These are phyloP conservation scores for Penicillium canariense DNA, from an alignment of 495 filamentous ascomycete genomes.

Conservation along the genomic window DNA sequence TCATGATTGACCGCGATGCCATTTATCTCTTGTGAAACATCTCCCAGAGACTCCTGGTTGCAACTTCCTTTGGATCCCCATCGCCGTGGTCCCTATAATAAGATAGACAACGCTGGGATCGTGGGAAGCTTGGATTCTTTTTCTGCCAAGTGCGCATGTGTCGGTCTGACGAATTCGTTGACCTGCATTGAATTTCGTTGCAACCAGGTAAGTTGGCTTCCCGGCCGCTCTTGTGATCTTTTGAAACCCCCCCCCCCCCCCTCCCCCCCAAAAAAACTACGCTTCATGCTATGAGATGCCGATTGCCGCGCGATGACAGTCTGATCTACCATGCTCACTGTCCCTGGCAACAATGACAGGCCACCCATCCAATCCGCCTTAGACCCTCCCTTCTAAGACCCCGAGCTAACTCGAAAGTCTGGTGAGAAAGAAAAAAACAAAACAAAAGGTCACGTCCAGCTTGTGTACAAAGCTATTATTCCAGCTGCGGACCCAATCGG, in stretches of 20 bases:
- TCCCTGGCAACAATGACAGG: background rate
- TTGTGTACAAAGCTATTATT: conserved; percentile 1
- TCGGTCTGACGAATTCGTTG: conserved; percentile 20
- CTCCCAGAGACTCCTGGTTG: background rate
- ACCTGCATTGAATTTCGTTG: conserved; percentile 9
- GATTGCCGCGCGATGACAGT: background rate
- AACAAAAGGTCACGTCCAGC: background rate
- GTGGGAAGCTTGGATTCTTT: conserved; percentile 1
- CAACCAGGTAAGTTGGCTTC: conserved; percentile 13
- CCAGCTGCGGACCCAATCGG: conserved; percentile 14
- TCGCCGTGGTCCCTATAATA: conserved; percentile 12
- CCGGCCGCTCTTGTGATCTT: conserved; percentile 2
- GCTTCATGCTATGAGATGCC: background rate
- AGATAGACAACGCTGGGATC: background rate
- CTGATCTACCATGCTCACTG: background rate
- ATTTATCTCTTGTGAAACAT: conserved; percentile 17
- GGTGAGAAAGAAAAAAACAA: background rate
- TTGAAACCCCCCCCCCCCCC: too few relatives aligned
- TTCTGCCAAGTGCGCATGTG: conserved; percentile 7
- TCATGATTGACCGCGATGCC: conserved; percentile 1
- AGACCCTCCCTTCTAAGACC: background rate
- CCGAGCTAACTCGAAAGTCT: background rate
- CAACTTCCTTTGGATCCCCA: background rate
- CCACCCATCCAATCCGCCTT: background rate
- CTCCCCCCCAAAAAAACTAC: background rate